Base-by-base conservation (phyloP, 1,284 basidiomycete genomes). In the Inonotus hispidus region DNA sequence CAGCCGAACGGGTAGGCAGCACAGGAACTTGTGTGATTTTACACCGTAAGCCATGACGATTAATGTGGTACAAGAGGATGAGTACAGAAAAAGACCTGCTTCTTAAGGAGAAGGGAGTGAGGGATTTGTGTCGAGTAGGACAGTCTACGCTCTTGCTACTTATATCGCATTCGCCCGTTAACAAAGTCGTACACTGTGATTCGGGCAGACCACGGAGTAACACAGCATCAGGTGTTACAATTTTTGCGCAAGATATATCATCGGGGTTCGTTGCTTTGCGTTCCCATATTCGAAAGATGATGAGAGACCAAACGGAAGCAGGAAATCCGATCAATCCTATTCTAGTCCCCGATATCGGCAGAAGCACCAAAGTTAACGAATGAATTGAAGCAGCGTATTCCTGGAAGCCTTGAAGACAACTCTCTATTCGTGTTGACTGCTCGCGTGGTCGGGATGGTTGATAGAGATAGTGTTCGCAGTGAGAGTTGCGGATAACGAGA, bases 1-100 rank as follows among this genome's bases (percentile, higher is more conserved):
- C 16, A 70, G 50, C 29, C 70, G 68, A 62, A 71, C 65, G 47
- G 70, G 63, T 60, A 69, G 54, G 54, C 68, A 69, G 63, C 65
- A 69, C 56, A 65, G 66, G 55, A 69, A 68, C 49, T 66, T 63
- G 14, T 61, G 59, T 2, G 64, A 65, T 19, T 32, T 39, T 32
- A 63, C 47, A 23, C 54, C 56, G 52, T 49, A 49, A 19, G 57
- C 57, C 57, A 58, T 58, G 41, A 43, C 16, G 41, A 43, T 2
- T n/a, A 16, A 16, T 43, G 41, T 6, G 13, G 41, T 7, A 43
- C 11, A 13, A 2, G 16, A 43, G 19, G n/a, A 43, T 43, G n/a
- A 43, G 8, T 14, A 19, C 11, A 21, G n/a, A 21, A n/a, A 43
- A 43, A 43, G 13, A 43, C 19, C 41, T 2, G 41, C 41, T 43